phyloP scores from a whole-genome alignment of 208 protist genomes.

The Leishmania tropica region DNA sequence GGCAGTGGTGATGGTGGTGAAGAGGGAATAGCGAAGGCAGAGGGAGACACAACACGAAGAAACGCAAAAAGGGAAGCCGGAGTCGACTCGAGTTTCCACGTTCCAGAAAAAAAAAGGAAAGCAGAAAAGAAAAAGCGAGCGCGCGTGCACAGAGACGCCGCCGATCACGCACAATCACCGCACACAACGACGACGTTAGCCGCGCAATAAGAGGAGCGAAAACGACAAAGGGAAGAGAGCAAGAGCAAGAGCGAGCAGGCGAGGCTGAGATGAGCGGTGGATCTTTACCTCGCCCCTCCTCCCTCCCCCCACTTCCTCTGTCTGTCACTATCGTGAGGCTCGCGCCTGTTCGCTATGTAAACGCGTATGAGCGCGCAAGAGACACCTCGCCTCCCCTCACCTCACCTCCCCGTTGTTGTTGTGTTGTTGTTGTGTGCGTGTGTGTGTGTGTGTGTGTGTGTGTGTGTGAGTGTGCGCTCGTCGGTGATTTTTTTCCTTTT shows the following conservation, averaged over 20 bases:
- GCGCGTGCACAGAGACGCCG: neutral
- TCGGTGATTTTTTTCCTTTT: too few species aligned
- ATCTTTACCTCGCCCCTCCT: neutral
- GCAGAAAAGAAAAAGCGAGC: neutral
- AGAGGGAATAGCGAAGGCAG: neutral
- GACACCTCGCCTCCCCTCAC: neutral
- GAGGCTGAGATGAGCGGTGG: neutral
- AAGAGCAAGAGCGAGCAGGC: neutral
- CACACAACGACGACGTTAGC: neutral
- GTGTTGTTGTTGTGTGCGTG: too few species aligned
- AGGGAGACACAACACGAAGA: neutral
- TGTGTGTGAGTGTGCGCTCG: neutral
- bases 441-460: too few species aligned
- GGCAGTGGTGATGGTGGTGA: neutral
- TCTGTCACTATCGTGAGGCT: too few species aligned
- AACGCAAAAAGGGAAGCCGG: neutral
- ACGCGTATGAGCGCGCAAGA: neutral
- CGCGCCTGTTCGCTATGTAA: neutral
- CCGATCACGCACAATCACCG: neutral
- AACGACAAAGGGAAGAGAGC: neutral
- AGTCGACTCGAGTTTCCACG: neutral
- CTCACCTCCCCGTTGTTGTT: neutral
- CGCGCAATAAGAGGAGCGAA: neutral
- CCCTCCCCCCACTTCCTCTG: neutral
- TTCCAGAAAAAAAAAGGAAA: slow-evolving; percentile 7